phyloP scores from a whole-genome alignment of 169 alveolate genomes.

The Eimeria tenella region DNA sequence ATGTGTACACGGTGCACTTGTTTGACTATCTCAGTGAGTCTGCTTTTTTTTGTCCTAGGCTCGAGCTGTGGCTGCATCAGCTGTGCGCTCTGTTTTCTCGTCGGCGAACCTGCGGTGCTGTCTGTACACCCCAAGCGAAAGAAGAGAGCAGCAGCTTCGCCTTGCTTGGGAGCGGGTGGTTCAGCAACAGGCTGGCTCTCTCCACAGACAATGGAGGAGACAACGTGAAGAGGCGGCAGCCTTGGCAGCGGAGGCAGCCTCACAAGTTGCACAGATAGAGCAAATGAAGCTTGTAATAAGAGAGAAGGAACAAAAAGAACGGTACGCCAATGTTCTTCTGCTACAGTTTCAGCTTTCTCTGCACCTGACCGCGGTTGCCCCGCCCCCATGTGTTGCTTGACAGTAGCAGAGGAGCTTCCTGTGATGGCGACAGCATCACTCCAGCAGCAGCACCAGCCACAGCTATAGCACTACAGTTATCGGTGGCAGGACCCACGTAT shows the following conservation, averaged over 20 bases:
- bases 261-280: not conserved
- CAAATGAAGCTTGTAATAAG: not conserved
- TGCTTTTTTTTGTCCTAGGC: not conserved
- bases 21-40: no score
- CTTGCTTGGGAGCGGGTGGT: not conserved
- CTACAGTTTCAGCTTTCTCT: not conserved
- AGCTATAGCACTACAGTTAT: not conserved
- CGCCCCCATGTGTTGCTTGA: not conserved
- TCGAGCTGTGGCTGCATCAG: not conserved
- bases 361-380: no score
- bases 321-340: not conserved
- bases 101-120: not conserved
- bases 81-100: not conserved
- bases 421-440: not conserved
- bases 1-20: no score
- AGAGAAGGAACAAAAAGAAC: not conserved
- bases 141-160: not conserved
- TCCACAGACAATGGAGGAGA: not conserved
- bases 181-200: not conserved
- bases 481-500: not conserved
- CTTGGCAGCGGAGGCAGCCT: not conserved
- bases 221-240: not conserved
- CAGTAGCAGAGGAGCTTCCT: not conserved
- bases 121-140: not conserved
- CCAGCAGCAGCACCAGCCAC: slow-evolving; percentile 26